These are phyloP conservation scores for Spathaspora sp. DNA, from an alignment of 1,139 yeast species.

Conservation along the genomic window DNA sequence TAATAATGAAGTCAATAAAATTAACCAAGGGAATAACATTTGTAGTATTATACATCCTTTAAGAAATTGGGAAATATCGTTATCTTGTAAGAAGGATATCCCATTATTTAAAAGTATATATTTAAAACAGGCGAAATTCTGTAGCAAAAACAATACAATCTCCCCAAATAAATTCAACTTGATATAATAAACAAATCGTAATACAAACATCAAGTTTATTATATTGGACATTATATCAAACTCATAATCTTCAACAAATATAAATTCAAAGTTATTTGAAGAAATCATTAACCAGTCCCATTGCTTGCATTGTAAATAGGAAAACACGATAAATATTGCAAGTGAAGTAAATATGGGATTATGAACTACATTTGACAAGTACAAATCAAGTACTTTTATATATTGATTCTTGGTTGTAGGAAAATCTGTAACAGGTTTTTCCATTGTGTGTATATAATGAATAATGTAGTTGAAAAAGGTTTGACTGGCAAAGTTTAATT, in stretches of 20 bases:
- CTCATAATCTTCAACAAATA: slow-evolving; percentile 10
- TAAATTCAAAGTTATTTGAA: background rate
- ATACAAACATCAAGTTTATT: slow-evolving; percentile 22
- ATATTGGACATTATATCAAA: slow-evolving; percentile 21
- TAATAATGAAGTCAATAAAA: slow-evolving; percentile 5
- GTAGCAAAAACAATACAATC: slow-evolving; percentile 8
- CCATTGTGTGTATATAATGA: slow-evolving; percentile 1
- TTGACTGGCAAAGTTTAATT: background rate
- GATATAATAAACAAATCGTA: slow-evolving; percentile 17
- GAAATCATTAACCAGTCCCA: background rate
- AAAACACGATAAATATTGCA: slow-evolving; percentile 54
- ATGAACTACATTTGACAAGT: slow-evolving; percentile 12
- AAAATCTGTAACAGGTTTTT: background rate
- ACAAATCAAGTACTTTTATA: slow-evolving; percentile 9
- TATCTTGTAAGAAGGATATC: background rate
- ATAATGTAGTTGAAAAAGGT: background rate
- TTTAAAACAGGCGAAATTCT: slow-evolving; percentile 5
- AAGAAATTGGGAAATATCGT: background rate
- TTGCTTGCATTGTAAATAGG: slow-evolving; percentile 20
- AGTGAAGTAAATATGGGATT: slow-evolving; percentile 71
- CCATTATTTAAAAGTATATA: slow-evolving; percentile 4
- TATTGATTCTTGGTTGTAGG: background rate
- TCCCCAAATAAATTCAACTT: slow-evolving; percentile 8
- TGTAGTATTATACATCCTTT: slow-evolving; percentile 10
- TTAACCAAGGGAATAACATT: slow-evolving; percentile 11